phyloP scores from a whole-genome alignment of 192 early-diverging fungal genomes.

The Neocallimastix lanati region DNA sequence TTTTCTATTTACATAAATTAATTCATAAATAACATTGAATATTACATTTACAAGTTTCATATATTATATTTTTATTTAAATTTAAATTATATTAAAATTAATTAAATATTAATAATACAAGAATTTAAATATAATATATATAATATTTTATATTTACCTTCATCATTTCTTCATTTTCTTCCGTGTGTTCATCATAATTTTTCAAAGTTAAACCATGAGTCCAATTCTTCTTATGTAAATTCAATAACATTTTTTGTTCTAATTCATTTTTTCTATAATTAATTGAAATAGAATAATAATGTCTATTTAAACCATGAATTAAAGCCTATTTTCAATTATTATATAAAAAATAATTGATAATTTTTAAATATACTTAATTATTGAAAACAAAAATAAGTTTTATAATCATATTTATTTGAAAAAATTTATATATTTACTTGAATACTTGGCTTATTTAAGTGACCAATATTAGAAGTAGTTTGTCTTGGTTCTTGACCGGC shows the following conservation, averaged over 20 bases:
- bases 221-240: constrained; percentile 98
- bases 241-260: constrained; percentile 97
- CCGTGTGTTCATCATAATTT: constrained; percentile 66
- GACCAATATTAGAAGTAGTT: constrained; percentile 95
- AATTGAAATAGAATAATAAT: constrained; percentile 99
- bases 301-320: constrained; percentile 93
- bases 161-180: constrained; percentile 66
- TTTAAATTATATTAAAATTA: no score
- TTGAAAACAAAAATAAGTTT: no score
- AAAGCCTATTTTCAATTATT: constrained; percentile 53
- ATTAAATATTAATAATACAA: no score
- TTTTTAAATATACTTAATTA: no score
- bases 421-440: no score
- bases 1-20: no score
- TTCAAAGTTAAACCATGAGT: constrained; percentile 73
- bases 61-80: no score
- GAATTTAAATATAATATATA: no score
- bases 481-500: constrained; percentile 86
- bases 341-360: no score
- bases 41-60: background rate
- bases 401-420: no score
- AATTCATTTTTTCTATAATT: constrained; percentile 99
- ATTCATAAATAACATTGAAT: no score
- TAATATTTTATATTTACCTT: no score
- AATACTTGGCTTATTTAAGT: constrained; percentile 92